These are phyloP conservation scores for Mycena vulgaris DNA, from an alignment of 768 basidiomycete genomes.

Conservation along the genomic window DNA sequence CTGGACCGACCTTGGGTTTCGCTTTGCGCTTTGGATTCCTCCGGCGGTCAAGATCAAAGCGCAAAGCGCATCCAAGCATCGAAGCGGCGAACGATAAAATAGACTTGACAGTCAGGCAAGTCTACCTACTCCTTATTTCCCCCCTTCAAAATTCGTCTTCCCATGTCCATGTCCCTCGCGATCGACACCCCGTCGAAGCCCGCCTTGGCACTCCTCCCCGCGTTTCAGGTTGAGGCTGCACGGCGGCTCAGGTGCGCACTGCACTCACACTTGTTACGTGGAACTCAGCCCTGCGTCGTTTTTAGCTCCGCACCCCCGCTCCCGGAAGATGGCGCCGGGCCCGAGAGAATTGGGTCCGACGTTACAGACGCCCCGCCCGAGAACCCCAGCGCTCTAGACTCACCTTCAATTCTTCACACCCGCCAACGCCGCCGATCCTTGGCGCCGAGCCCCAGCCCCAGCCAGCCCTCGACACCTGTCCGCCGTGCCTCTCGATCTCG, in stretches of 20 bases:
- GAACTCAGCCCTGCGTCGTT: background rate
- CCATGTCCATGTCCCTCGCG: no score
- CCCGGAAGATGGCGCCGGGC: background rate
- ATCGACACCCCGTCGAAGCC: constrained; percentile 16
- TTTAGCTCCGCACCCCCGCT: background rate
- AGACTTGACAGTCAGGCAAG: no score
- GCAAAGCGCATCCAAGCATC: no score
- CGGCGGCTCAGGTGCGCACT: constrained; percentile 11
- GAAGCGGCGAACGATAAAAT: no score
- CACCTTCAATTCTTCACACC: background rate
- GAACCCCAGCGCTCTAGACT: background rate
- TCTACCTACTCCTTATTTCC: no score
- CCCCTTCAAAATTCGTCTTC: no score
- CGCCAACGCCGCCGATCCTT: background rate
- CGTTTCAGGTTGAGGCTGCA: constrained; percentile 21
- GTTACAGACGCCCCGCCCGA: no score
- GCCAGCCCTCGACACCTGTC: constrained; percentile 8
- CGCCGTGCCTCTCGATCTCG: background rate
- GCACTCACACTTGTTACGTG: background rate
- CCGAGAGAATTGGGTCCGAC: no score
- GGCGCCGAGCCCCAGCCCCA: constrained; percentile 2
- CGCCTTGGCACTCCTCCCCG: constrained; percentile 15
- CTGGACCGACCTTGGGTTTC: no score
- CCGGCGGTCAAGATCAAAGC: no score
- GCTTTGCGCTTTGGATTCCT: no score